Evolutionary conservation across 2,329 filamentous ascomycete species (phyloP), one percentile per base, ranked within the genome.

Genomic region (Nigrospora sphaerica): DNA sequence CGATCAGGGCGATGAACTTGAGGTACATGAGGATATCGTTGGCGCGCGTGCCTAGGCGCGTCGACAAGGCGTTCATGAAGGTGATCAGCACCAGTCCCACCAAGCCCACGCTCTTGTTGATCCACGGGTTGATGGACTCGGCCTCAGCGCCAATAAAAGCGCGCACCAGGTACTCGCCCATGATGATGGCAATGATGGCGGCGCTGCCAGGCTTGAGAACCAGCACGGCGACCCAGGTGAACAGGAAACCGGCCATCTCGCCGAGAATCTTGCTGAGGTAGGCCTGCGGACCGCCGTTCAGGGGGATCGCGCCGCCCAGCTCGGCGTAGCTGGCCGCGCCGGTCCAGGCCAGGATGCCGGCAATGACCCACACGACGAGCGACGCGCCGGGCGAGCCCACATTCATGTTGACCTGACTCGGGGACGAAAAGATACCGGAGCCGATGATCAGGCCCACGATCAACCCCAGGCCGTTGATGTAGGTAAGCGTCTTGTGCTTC

Each of bases 221-320:
- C 49, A 93, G 78, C 14, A 97, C 89, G 1, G 93, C 91, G 44
- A 88, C 90, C 93, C 93, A 98, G 2, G 91, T 95, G 66, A 96
- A 98, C 32, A 97, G 72, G 61, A 98, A 98, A 0, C 93, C 93
- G 1, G 83, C 81, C 59, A 95, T 73, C 68, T 98, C 93, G 45
- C 92, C 92, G 65, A 96, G 95, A 49, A 95, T 98, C 69, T 97
- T 97, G 54, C 88, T 85, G 38, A 98, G 73, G 63, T 98, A 98
- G 2, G 95, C 85, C 66, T 97, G 93, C 14, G 93, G 80, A 5
- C 93, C 93, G 47, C 93, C 93, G 62, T 97, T 98, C 19, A 98
- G 71, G 6, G 93, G 93, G 53, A 98, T 97, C 0, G 93, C 91
- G 36, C 93, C 92, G 49, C 93, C 93, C 6, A 98, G 76, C 70